Percentiles rank a stretch among this genome's conserved stretches.
Conservation (phyloP, 2,329 filamentous ascomycete genomes). For the Cytospora piceicola region DNA sequence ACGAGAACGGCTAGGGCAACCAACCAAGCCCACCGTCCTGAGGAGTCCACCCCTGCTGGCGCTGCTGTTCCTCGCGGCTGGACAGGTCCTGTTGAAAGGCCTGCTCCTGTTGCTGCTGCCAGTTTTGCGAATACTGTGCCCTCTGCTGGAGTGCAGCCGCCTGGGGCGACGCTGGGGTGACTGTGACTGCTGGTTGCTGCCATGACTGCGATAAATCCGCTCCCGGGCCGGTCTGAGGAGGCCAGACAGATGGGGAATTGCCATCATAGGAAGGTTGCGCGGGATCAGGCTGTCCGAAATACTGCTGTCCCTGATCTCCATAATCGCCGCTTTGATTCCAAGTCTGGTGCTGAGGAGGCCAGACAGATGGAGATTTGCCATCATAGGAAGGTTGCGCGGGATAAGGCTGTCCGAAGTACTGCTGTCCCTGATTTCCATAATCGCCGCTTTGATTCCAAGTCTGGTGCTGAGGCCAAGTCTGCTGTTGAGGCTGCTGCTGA, state of each 20-base stretch:
- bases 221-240: slow-evolving; percentile 6
- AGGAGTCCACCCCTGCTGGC: slow-evolving; percentile 1
- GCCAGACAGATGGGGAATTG: background rate
- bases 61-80: slow-evolving; percentile 8
- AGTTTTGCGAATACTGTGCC: slow-evolving; percentile 1
- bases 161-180: background rate
- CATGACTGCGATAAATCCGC: background rate
- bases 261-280: background rate
- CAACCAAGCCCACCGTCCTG: background rate
- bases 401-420: background rate
- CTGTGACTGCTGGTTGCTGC: background rate
- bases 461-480: slow-evolving; percentile 13
- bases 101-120: slow-evolving; percentile 16
- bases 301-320: background rate
- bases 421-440: background rate
- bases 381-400: background rate
- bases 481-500: background rate
- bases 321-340: background rate
- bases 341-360: slow-evolving; percentile 5
- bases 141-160: background rate
- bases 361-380: background rate
- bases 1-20: background rate
- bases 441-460: background rate
- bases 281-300: background rate
- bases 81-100: slow-evolving; percentile 7